These are phyloP conservation scores for Zygoascus biomembranicola DNA, from an alignment of 805 yeast genomes.

Conservation along the genomic window DNA sequence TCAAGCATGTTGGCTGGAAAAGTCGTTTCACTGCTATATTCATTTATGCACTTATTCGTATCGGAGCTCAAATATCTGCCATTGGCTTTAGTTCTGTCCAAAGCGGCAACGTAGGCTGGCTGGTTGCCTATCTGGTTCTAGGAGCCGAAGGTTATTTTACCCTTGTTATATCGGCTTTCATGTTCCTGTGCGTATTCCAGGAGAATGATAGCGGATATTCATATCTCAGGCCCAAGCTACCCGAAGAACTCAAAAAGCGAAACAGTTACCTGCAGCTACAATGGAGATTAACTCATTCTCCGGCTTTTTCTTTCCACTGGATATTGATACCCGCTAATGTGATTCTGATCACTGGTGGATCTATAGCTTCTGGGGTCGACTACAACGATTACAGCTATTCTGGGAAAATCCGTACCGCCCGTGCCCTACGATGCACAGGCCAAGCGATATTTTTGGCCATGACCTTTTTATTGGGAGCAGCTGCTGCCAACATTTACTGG, in stretches of 20 bases:
- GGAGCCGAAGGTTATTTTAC: conserved; percentile 17
- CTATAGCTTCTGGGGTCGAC: conserved; percentile 8
- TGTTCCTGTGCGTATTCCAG: conserved; percentile 7
- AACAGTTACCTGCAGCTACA: neutral
- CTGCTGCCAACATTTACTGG: neutral
- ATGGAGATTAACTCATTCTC: neutral
- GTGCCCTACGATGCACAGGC: conserved; percentile 10
- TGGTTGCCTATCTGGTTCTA: conserved; percentile 14
- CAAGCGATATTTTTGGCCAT: conserved; percentile 11
- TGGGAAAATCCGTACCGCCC: conserved; percentile 2
- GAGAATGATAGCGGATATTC: conserved; percentile 1
- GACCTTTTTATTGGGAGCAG: conserved; percentile 4
- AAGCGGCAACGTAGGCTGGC: conserved; percentile 7
- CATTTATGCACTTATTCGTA: conserved; percentile 8
- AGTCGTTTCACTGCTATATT: conserved; percentile 6
- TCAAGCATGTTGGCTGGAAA: conserved; percentile 5
- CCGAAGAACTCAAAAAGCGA: neutral
- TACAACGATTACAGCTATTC: neutral
- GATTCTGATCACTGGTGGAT: conserved; percentile 13
- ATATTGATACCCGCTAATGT: conserved; percentile 10
- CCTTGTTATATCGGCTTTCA: conserved; percentile 10
- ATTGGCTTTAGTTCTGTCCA: conserved; percentile 9
- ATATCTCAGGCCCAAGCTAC: conserved; percentile 3
- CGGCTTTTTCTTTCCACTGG: conserved; percentile 7
- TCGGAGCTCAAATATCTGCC: conserved; percentile 14